Evolutionary conservation across 1,284 basidiomycete genomes (phyloP).

Genomic region (Athelia sp.): DNA sequence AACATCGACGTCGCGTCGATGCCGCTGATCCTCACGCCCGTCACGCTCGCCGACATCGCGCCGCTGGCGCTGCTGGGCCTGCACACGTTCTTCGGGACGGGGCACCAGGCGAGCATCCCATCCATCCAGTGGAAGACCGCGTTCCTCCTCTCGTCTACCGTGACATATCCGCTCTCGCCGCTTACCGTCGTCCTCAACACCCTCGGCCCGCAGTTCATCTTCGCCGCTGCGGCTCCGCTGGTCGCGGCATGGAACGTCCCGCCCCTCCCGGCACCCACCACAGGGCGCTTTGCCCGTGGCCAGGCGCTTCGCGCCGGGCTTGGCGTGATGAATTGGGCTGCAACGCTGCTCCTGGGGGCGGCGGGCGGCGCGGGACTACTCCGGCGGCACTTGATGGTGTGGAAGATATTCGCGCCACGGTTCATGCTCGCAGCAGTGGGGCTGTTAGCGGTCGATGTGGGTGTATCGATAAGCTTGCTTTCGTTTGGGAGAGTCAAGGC

Average conservation of each 20-base stretch:
- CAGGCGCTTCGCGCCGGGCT: constrained; percentile 49
- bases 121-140: constrained; percentile 96
- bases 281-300: constrained; percentile 7
- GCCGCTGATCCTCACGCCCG: constrained; percentile 21
- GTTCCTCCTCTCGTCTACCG: constrained; percentile 68
- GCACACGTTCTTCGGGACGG: constrained; percentile 82
- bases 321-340: constrained; percentile 69
- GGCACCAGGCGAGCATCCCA: constrained; percentile 87
- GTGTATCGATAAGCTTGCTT: constrained; percentile 42
- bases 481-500: neutral
- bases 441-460: constrained; percentile 52
- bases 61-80: constrained; percentile 74
- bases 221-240: constrained; percentile 65
- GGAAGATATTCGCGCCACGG: constrained; percentile 96
- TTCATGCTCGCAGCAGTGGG: constrained; percentile 75
- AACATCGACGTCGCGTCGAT: constrained; percentile 29
- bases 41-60: constrained; percentile 64
- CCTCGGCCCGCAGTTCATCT: constrained; percentile 66
- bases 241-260: constrained; percentile 88
- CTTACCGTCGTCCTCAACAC: constrained; percentile 81
- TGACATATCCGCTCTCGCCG: constrained; percentile 75
- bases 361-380: constrained; percentile 75
- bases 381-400: constrained; percentile 94
- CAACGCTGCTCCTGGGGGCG: constrained; percentile 62
- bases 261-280: constrained; percentile 34